phyloP scores from a whole-genome alignment of 306 rosid species.

The Ziziphus jujuba region DNA sequence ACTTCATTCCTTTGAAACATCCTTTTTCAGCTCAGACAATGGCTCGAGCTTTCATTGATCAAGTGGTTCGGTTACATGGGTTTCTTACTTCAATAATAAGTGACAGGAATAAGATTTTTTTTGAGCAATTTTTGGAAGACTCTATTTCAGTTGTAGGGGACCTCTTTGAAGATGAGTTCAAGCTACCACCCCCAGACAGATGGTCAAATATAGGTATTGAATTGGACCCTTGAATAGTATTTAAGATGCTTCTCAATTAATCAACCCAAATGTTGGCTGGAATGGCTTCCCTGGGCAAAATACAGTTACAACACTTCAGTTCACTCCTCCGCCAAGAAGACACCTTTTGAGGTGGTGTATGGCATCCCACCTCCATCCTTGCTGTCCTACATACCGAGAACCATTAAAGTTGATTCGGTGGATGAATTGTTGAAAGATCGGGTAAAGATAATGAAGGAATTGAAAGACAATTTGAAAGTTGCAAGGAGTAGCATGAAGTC shows the following conservation, averaged over 20 bases:
- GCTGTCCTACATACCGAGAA: no score
- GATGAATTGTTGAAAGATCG: no score
- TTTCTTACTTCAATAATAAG: background rate
- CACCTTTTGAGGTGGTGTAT: background rate
- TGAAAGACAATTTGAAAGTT: no score
- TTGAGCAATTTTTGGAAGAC: background rate
- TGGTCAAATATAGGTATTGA: background rate
- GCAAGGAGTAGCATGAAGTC: no score
- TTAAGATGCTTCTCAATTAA: background rate
- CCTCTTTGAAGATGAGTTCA: background rate
- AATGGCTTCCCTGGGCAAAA: background rate
- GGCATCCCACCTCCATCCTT: background rate
- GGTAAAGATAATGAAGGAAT: no score
- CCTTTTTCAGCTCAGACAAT: background rate
- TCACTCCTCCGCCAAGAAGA: background rate
- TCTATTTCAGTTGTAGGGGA: background rate
- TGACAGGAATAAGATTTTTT: no score
- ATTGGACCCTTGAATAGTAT: no score
- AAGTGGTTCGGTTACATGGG: background rate
- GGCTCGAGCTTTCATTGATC: background rate
- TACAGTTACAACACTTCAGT: background rate
- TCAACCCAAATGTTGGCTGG: background rate
- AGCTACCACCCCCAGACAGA: no score
- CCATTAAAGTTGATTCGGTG: no score
- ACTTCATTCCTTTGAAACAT: background rate